Base-by-base conservation (phyloP, 2,329 filamentous ascomycete species). In the Chrysoporthe austroafricana region DNA sequence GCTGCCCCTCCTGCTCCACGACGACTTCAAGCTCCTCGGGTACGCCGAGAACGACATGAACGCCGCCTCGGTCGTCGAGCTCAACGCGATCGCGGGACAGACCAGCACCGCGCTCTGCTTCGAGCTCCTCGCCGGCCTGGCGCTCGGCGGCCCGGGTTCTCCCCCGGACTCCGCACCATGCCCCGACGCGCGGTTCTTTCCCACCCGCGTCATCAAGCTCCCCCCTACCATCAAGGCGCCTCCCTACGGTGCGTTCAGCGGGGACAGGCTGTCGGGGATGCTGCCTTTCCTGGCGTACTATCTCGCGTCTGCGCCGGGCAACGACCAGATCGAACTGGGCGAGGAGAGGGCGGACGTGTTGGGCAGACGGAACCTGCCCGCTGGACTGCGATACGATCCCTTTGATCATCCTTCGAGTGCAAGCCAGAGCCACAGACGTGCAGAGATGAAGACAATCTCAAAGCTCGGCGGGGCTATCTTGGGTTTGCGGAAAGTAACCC, bases 281-380 rank as follows among this genome's bases (percentile, higher is more conserved):
- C 50, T 83, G 34, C 81, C 82, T 11, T 82, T 83, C 69, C 74
- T 79, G 26, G 74, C 75, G 6, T 80, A 77, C 70, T 84, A 84
- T 70, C 63, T 80, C 26, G 77, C 79, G 26, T 76, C 75, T n/a
- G 78, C 79, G 7, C 82, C 82, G 0, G 77, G 75, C 1, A 74
- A 72, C 56, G 72, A 71, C 48, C 69, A 71, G 21, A 48, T 83
- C 11, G 82, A 78, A 76, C 63, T 84, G 48, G 82, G 82, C 18
- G 79, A 81, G 66, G 77, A 81, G 66, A 75, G 82, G 26, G 76
- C 77, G 64, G 81, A 83, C 57, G 80, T 84, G 5, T 71, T 84
- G 3, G 80, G 82, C 1, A 73, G 77, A 5, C 74, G 73, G 18
- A 76, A 78, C 26, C 74, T 84, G 71, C 82, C 82, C 13, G 79